Percentiles rank a stretch among this genome's conserved stretches.
Evolutionary conservation across 352 stramenopile species (phyloP).

Genomic region (Pilasporangium apinafurcum): DNA sequence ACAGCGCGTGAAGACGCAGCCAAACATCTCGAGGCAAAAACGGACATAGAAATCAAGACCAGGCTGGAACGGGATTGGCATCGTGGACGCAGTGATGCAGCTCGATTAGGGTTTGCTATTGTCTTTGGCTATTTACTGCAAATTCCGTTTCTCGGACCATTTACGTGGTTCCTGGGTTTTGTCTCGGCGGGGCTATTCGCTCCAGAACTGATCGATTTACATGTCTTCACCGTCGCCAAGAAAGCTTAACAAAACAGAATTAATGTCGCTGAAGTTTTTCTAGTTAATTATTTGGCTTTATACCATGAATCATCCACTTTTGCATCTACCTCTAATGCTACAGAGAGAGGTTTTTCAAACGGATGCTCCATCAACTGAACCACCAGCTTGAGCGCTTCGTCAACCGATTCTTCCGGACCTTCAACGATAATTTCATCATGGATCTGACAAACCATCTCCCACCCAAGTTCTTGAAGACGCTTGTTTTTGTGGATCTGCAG

Average conservation of each 20-base stretch:
- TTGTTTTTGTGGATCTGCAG: slow-evolving; percentile 94
- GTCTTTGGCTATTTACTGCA: slow-evolving; percentile 55
- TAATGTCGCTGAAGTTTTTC: background rate
- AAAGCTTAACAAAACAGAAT: slow-evolving; percentile 3
- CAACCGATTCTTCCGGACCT: slow-evolving; percentile 93
- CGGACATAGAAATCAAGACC: slow-evolving; percentile 15
- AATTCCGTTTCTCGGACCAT: slow-evolving; percentile 52
- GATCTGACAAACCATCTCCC: slow-evolving; percentile 98
- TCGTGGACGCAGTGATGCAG: slow-evolving; percentile 51
- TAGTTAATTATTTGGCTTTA: slow-evolving; percentile 92
- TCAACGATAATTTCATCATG: slow-evolving; percentile 99
- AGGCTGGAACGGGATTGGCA: slow-evolving; percentile 34
- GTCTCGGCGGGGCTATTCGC: slow-evolving; percentile 51
- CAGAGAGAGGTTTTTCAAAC: slow-evolving; percentile 87
- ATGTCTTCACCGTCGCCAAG: slow-evolving; percentile 67
- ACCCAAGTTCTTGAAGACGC: slow-evolving; percentile 91
- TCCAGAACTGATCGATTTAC: slow-evolving; percentile 57
- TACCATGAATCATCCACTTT: slow-evolving; percentile 98
- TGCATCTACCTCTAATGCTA: slow-evolving; percentile 90
- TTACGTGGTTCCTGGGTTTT: slow-evolving; percentile 68
- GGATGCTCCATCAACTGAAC: slow-evolving; percentile 97
- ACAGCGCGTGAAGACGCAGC: slow-evolving; percentile 13
- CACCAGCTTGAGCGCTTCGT: slow-evolving; percentile 86
- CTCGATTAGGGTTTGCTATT: slow-evolving; percentile 59
- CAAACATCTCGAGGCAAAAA: slow-evolving; percentile 21